These are phyloP conservation scores for Leccinum truebloodii DNA, from an alignment of 768 basidiomycete genomes.

Conservation along the genomic window DNA sequence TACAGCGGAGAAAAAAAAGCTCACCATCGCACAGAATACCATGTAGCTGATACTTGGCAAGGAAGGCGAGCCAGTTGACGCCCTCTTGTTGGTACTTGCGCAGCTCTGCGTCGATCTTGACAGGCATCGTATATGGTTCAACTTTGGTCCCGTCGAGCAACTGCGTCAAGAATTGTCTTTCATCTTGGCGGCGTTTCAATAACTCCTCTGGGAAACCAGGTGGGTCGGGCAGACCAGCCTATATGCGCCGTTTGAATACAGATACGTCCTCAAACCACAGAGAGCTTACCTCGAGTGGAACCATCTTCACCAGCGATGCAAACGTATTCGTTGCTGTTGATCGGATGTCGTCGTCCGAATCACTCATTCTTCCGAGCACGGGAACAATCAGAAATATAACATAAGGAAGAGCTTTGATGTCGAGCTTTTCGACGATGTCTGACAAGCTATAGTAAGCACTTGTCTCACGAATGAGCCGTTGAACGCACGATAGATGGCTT, in stretches of 20 bases:
- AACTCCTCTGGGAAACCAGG: constrained; percentile 88
- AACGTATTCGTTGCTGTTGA: constrained; percentile 97
- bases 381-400: constrained; percentile 97
- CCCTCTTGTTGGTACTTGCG: constrained; percentile 98
- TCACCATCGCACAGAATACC: constrained; percentile 96
- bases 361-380: constrained; percentile 96
- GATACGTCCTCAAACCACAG: neutral
- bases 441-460: constrained; percentile 15
- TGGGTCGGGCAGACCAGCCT: constrained; percentile 98
- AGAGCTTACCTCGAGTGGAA: constrained; percentile 82
- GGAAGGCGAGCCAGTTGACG: constrained; percentile 97
- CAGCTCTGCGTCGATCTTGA: constrained; percentile 88
- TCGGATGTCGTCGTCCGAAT: constrained; percentile 87
- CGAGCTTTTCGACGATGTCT: constrained; percentile 92
- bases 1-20: constrained; percentile 19
- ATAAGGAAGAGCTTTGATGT: constrained; percentile 94
- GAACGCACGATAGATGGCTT: constrained; percentile 52
- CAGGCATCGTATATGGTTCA: constrained; percentile 84
- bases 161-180: constrained; percentile 91
- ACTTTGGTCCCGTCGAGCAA: constrained; percentile 95
- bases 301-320: constrained; percentile 96
- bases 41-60: constrained; percentile 96
- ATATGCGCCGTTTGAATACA: neutral
- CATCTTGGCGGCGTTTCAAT: constrained; percentile 79
- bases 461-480: neutral